Percentiles rank a stretch among this genome's conserved stretches.
Evolutionary conservation across 768 basidiomycete genomes (phyloP).

Genomic region (Tremella fuciformis): DNA sequence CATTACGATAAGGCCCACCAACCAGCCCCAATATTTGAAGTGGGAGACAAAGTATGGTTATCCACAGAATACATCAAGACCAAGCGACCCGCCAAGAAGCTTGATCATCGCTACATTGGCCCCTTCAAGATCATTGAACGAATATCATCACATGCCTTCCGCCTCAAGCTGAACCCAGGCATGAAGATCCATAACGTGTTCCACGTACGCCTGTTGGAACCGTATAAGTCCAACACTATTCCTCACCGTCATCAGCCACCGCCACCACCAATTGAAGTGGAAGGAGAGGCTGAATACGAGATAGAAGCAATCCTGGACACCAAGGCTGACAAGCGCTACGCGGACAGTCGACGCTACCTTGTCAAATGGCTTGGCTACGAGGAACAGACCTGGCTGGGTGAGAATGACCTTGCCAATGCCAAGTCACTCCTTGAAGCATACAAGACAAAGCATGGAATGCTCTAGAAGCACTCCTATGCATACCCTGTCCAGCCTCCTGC

Average conservation of each 20-base stretch:
- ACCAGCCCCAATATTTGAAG: conserved; percentile 20
- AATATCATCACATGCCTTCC: conserved; percentile 15
- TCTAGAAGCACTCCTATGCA: no score
- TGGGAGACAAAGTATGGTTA: conserved; percentile 34
- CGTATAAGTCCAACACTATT: conserved; percentile 3
- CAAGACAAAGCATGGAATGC: no score
- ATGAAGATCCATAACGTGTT: conserved; percentile 29
- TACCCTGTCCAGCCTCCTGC: no score
- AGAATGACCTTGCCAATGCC: background rate
- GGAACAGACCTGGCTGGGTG: conserved; percentile 8
- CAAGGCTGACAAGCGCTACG: conserved; percentile 8
- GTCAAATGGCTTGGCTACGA: conserved; percentile 17
- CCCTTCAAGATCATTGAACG: conserved; percentile 21
- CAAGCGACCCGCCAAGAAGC: conserved; percentile 30
- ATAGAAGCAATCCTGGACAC: conserved; percentile 9
- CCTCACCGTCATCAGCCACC: conserved; percentile 19
- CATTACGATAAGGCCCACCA: conserved; percentile 28
- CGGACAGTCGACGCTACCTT: conserved; percentile 5
- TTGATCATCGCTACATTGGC: conserved; percentile 22
- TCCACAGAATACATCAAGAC: conserved; percentile 23
- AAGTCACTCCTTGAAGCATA: no score
- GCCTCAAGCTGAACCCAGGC: conserved; percentile 17
- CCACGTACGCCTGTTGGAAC: conserved; percentile 25
- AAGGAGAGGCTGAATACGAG: conserved; percentile 8
- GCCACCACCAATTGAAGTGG: conserved; percentile 20